These are phyloP conservation scores for Tetracladium marchalianum DNA, from an alignment of 495 filamentous ascomycete species.

Conservation along the genomic window DNA sequence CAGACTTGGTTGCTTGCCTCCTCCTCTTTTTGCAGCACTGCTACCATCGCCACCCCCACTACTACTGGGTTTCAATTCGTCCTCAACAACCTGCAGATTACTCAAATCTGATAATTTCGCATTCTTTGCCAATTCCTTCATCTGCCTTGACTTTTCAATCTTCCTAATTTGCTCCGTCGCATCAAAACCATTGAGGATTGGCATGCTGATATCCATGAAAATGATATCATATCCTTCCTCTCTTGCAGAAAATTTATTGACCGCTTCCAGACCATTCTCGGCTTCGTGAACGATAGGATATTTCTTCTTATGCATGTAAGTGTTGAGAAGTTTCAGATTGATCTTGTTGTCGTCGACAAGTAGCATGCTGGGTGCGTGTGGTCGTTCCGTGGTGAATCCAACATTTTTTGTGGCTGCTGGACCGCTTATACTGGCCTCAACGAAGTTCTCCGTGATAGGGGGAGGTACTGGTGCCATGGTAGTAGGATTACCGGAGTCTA, in stretches of 20 bases:
- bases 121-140: background rate
- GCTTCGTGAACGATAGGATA: constrained; percentile 14
- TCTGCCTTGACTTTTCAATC: constrained; percentile 35
- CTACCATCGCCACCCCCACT: too few relatives aligned
- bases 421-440: too few relatives aligned
- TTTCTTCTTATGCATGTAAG: constrained; percentile 39
- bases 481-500: too few relatives aligned
- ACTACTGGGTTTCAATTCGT: too few relatives aligned
- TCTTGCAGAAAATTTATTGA: constrained; percentile 6
- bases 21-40: background rate
- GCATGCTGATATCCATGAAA: constrained; percentile 56
- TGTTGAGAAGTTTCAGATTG: constrained; percentile 56
- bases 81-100: background rate
- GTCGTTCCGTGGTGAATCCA: background rate
- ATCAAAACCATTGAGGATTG: constrained; percentile 57
- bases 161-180: constrained; percentile 52
- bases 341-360: constrained; percentile 70
- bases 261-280: constrained; percentile 17
- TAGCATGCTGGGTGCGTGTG: constrained; percentile 31
- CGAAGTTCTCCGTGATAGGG: too few relatives aligned
- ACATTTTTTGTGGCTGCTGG: too few relatives aligned
- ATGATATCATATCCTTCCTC: constrained; percentile 18
- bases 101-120: background rate
- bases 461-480: too few relatives aligned
- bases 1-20: constrained; percentile 9